A percentile compares a stretch with the other conserved stretches of the same genome.
phyloP scores from a whole-genome alignment of 2,329 filamentous ascomycete species.

The Pseudocercospora macadamiae region DNA sequence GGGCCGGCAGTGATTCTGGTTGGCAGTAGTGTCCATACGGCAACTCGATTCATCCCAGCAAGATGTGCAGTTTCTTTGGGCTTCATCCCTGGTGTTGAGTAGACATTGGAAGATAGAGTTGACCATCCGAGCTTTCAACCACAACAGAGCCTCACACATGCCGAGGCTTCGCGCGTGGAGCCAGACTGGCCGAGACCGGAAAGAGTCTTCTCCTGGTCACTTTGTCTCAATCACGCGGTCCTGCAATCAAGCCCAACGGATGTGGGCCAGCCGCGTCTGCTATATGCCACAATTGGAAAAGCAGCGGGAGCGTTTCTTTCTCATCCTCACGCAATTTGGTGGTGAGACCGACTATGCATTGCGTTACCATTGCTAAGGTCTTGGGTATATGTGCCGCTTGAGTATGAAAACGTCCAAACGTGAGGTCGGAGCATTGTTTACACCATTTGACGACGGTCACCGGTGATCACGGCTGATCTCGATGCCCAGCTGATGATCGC shows the following conservation, averaged over 20 bases:
- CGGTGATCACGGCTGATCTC: neutral
- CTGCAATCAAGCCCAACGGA: slow-evolving; percentile 18
- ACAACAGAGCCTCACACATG: no score
- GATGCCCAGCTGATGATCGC: slow-evolving; percentile 5
- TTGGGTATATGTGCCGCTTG: neutral
- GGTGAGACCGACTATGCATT: neutral
- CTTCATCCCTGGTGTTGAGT: neutral
- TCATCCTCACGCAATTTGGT: slow-evolving; percentile 7
- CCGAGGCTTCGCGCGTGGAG: no score
- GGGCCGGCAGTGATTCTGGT: neutral
- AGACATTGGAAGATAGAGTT: neutral
- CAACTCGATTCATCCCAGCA: neutral
- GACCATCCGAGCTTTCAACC: neutral
- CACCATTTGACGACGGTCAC: neutral
- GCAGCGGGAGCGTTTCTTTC: neutral
- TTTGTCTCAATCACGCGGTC: slow-evolving; percentile 8
- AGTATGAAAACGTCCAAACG: slow-evolving; percentile 5
- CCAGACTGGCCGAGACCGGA: slow-evolving; percentile 1
- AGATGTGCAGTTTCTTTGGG: neutral
- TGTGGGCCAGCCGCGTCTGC: slow-evolving; percentile 1
- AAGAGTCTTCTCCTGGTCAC: neutral
- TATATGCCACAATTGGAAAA: slow-evolving; percentile 1
- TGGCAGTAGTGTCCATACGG: neutral
- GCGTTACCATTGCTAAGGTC: neutral
- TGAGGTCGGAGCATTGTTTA: slow-evolving; percentile 3